phyloP scores from a whole-genome alignment of 805 yeast genomes.

The Barnettozyma wickerhamii region DNA sequence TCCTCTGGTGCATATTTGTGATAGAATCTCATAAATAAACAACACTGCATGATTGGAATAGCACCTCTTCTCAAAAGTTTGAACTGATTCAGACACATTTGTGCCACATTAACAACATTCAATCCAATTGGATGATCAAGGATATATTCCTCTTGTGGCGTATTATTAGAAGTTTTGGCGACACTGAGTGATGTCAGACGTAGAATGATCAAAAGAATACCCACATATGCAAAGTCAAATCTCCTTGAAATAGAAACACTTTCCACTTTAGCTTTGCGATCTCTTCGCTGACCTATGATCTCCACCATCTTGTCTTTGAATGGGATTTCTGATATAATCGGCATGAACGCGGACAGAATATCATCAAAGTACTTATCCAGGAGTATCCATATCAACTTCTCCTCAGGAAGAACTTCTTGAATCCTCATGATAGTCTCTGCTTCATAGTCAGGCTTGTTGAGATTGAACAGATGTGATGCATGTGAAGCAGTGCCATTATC shows the following conservation, averaged over 20 bases:
- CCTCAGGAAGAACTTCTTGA: constrained; percentile 21
- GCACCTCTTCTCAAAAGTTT: constrained; percentile 44
- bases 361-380: constrained; percentile 20
- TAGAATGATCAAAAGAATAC: constrained; percentile 18
- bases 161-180: constrained; percentile 16
- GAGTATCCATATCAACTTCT: constrained; percentile 20
- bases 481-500: constrained; percentile 4
- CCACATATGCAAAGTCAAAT: constrained; percentile 25
- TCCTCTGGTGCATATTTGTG: constrained; percentile 56
- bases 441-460: constrained; percentile 14
- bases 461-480: constrained; percentile 14
- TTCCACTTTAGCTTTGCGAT: constrained; percentile 6
- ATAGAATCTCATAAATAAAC: constrained; percentile 48
- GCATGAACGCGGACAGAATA: constrained; percentile 18
- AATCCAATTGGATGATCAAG: constrained; percentile 42
- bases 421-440: constrained; percentile 18
- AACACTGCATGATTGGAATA: constrained; percentile 49
- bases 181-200: constrained; percentile 21
- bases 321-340: constrained; percentile 24
- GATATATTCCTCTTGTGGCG: constrained; percentile 31
- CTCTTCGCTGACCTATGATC: constrained; percentile 13
- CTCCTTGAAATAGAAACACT: constrained; percentile 16
- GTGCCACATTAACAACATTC: constrained; percentile 44
- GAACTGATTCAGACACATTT: constrained; percentile 52
- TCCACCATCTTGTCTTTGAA: constrained; percentile 15